Percentiles rank a stretch among this genome's conserved stretches.
These are phyloP conservation scores for Oryza glumipatula DNA, from an alignment of 176 grass and related monocot species.

Conservation along the genomic window DNA sequence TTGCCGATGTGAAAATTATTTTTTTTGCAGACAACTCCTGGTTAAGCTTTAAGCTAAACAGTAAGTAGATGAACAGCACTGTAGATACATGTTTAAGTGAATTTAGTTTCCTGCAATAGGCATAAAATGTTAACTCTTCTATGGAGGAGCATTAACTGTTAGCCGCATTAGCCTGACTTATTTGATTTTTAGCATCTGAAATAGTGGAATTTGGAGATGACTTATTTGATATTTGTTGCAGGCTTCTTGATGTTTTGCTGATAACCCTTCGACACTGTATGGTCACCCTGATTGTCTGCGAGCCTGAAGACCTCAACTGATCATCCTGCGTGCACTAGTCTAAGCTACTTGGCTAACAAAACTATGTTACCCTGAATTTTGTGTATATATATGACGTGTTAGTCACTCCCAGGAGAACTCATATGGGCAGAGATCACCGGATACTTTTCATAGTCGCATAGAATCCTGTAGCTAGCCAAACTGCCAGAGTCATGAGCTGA, in stretches of 20 bases:
- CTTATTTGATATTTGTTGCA: slow-evolving; percentile 35
- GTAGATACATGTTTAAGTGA: not conserved
- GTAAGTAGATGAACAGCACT: not conserved
- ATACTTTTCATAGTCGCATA: not conserved
- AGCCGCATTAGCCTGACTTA: not conserved
- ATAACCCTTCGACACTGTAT: not conserved
- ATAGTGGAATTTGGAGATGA: not conserved
- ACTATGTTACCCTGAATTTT: not conserved
- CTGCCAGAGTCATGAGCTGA: not conserved
- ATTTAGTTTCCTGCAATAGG: slow-evolving; percentile 7
- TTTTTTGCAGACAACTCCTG: not conserved
- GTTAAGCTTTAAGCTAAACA: slow-evolving; percentile 1
- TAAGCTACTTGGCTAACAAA: not conserved
- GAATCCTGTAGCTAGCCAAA: slow-evolving; percentile 7
- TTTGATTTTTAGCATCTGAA: not conserved
- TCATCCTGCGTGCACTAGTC: not conserved
- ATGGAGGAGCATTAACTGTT: not conserved
- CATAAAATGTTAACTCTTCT: not conserved
- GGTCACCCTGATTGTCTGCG: not conserved
- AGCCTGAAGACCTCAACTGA: slow-evolving; percentile 11
- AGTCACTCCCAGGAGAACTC: slow-evolving; percentile 6
- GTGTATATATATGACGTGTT: slow-evolving; percentile 41
- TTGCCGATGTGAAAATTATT: not conserved
- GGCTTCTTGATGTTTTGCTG: slow-evolving; percentile 4
- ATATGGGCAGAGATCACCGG: not conserved